Evolutionary conservation across 345 rosid genomes (phyloP).

Genomic region (Aurinia saxatilis): DNA sequence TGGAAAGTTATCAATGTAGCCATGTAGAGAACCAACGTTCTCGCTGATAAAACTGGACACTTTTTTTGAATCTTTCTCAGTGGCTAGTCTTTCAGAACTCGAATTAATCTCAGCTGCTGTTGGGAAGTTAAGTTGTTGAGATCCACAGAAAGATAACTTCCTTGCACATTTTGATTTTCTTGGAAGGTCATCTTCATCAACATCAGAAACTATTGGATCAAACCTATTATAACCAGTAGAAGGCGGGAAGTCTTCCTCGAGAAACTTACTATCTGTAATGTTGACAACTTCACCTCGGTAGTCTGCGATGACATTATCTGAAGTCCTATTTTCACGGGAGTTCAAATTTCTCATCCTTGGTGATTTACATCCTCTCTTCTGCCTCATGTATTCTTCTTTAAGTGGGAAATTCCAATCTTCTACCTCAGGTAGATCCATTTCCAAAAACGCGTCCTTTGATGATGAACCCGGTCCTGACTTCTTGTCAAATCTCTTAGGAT

Average conservation of each 20-base stretch:
- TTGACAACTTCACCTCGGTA: conserved; percentile 54
- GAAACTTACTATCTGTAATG: conserved; percentile 27
- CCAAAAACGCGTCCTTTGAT: conserved; percentile 31
- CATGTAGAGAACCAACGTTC: conserved; percentile 14
- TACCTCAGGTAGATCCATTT: conserved; percentile 26
- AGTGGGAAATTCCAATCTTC: conserved; percentile 25
- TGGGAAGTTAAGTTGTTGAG: conserved; percentile 38
- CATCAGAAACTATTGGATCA: conserved; percentile 36
- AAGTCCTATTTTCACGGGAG: conserved; percentile 25
- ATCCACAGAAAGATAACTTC: conserved; percentile 42
- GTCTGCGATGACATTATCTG: conserved; percentile 33
- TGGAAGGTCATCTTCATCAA: conserved; percentile 33
- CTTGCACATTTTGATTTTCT: conserved; percentile 44
- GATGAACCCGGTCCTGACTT: conserved; percentile 30
- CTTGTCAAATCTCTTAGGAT: conserved; percentile 29
- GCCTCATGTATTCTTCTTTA: conserved; percentile 25
- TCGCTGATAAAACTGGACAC: conserved; percentile 22
- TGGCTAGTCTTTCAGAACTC: conserved; percentile 29
- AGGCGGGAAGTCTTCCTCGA: conserved; percentile 31
- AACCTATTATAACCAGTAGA: conserved; percentile 26
- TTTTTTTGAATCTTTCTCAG: conserved; percentile 26
- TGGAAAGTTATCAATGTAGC: conserved; percentile 27
- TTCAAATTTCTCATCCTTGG: conserved; percentile 19
- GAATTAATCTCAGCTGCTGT: conserved; percentile 38
- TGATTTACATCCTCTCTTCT: conserved; percentile 29